These are phyloP conservation scores for Cephaloascus fragrans DNA, from an alignment of 805 yeast genomes.

Conservation along the genomic window DNA sequence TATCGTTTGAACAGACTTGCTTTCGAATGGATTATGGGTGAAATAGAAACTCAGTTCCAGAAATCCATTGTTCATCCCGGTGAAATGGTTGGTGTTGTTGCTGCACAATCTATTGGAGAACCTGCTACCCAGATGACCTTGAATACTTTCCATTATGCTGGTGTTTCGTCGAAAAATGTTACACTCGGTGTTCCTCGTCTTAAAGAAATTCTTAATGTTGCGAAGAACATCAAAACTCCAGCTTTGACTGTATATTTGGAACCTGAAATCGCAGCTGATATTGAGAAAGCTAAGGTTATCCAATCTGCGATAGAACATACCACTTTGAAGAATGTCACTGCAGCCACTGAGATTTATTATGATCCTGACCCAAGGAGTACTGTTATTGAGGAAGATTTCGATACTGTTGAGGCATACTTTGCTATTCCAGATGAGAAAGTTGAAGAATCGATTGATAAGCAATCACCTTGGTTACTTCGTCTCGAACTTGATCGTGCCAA, in stretches of 20 bases:
- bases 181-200: conserved; percentile 96
- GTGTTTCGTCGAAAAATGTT: conserved; percentile 94
- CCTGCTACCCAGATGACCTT: conserved; percentile 98
- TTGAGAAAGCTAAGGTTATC: conserved; percentile 87
- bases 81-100: conserved; percentile 97
- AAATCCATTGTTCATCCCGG: conserved; percentile 91
- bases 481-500: conserved; percentile 96
- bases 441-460: conserved; percentile 86
- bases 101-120: conserved; percentile 97
- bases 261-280: conserved; percentile 72
- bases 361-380: conserved; percentile 98
- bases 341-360: conserved; percentile 94
- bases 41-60: conserved; percentile 87
- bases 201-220: conserved; percentile 96
- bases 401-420: conserved; percentile 94
- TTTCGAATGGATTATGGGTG: conserved; percentile 94
- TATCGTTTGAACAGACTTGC: conserved; percentile 76
- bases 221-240: conserved; percentile 99
- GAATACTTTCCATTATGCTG: conserved; percentile 96
- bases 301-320: conserved; percentile 98
- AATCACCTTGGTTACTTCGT: conserved; percentile 97
- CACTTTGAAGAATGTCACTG: conserved; percentile 85
- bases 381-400: conserved; percentile 93
- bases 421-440: conserved; percentile 97
- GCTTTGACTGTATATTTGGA: conserved; percentile 89